Evolutionary conservation across 768 basidiomycete species (phyloP), one percentile per base, ranked within the genome.

Genomic region (Pleurotus ostreatus): DNA sequence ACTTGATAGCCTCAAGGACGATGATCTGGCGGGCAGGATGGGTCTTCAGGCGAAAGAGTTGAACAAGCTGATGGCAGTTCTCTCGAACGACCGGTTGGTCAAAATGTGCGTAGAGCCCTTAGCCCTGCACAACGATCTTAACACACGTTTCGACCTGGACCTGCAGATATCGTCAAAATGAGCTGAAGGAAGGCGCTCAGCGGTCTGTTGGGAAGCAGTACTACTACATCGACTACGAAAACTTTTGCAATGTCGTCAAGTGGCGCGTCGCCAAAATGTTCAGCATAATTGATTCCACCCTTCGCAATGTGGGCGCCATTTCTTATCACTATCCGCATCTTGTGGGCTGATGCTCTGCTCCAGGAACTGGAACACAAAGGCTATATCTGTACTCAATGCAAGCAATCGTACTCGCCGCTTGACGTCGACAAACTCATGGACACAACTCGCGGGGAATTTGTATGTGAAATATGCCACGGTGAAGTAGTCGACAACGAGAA

Each of bases 311-410:
- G 58, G 55, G 84, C 74, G 34, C 11, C 7, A 30, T 46, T 16
- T 7, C 12, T 25, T 12, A 25, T 45, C 38, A 16, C 30, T 38
- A 47, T 40, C 15, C 38, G 34, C 9, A 18, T 20, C 26, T 40
- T 15, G 38, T n/a, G 40, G 20, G 40, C 44, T 23, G 49, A 12
- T 46, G 20, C 45, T 25, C 38, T 48, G 22, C 49, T n/a, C 30
- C 64, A 98, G 95, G 94, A 98, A 74, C 84, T 97, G 59, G 93
- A 95, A 60, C 92, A 94, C 68, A 92, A 96, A 71, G 97, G 96
- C n/a, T 98, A 97, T 70, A 86, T 95, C 57, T 99, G 96, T 69
- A 88, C 94, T 2, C 83, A 85, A 61, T 98, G 95, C 76, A 82
- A 83, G 57, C 85, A 85, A 63, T 83, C 85, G 1, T 99, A 93